Base-by-base conservation (phyloP, 176 grass and related monocot species). In the Oryza officinalis region DNA sequence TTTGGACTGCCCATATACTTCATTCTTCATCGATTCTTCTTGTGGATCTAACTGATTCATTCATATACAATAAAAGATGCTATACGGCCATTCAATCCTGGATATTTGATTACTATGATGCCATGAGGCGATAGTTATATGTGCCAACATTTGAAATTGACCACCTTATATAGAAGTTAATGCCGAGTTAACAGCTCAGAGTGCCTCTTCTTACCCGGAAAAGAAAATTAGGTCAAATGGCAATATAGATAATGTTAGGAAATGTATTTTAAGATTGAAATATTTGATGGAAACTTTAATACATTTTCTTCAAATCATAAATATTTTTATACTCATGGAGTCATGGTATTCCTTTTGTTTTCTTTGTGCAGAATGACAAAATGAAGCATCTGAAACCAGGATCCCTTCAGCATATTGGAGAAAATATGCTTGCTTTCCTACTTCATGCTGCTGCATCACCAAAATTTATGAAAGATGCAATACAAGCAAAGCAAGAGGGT, bases 391-490 rank as follows among this genome's bases (percentile, higher is more conserved):
- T 98, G 74, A 92, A 88, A 89, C 88, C 93, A 59, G 96, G 96
- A 52, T 98, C 96, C 59, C 91, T 98, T 90, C 96, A 98, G 79
- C 93, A 98, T 86, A 90, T 67, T 81, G 96, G 96, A 85, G 96
- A 98, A 87, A 98, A 98, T 91, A 98, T 95, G 85, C 91, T 95
- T 85, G 89, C 91, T 87, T 98, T 98, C 89, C 73, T 98, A 76
- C 74, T 90, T 78, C 87, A 93, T 71, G 85, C 96, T 92, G 87
- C 90, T 65, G 71, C 85, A 71, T 92, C 91, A 67, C 71, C 83
- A 80, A 93, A 87, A 75, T 88, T 93, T 81, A 72, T 87, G 69
- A 95, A 90, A 77, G 85, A 90, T 86, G 79, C 80, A 60, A 65
- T 85, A 65, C 72, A 83, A 57, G 84, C 41, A 77, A 95, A 79